Conservation (phyloP, 495 filamentous ascomycete species). For the Daldinia grandis region DNA sequence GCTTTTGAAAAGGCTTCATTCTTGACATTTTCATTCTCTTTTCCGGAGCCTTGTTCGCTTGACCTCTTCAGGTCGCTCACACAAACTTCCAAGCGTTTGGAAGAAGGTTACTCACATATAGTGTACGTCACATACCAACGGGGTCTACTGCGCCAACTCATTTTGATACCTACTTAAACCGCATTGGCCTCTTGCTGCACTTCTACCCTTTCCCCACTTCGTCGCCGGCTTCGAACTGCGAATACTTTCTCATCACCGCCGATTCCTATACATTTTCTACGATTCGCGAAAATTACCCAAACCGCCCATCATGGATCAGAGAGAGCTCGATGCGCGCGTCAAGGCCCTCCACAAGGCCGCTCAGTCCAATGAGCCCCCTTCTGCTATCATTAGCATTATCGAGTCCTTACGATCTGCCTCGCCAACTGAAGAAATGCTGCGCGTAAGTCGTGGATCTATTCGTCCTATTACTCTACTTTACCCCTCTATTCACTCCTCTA, state of each 20-base stretch:
- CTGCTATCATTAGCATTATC: constrained; percentile 72
- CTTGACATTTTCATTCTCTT: constrained; percentile 21
- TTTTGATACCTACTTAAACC: background rate
- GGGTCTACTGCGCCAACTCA: background rate
- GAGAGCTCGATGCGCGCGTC: constrained; percentile 76
- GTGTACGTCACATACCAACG: constrained; percentile 20
- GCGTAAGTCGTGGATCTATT: constrained; percentile 57
- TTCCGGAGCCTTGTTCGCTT: constrained; percentile 10
- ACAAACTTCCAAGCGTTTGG: constrained; percentile 10
- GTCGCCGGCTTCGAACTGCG: constrained; percentile 2
- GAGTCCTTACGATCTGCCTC: constrained; percentile 78
- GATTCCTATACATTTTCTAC: background rate
- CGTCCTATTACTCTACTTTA: background rate
- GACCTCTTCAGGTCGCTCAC: constrained; percentile 27
- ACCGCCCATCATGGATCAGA: constrained; percentile 71
- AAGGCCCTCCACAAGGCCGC: constrained; percentile 80
- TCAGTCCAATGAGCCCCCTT: constrained; percentile 69
- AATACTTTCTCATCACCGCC: constrained; percentile 1
- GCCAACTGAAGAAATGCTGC: constrained; percentile 86
- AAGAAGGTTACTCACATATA: constrained; percentile 10
- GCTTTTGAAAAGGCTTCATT: constrained; percentile 29
- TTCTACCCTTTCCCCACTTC: constrained; percentile 1
- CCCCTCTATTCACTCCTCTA: background rate
- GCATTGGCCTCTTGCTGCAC: background rate
- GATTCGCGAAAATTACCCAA: background rate